Evolutionary conservation across 148 eudicot genomes (phyloP).

Genomic region (Camellia granthamiana): DNA sequence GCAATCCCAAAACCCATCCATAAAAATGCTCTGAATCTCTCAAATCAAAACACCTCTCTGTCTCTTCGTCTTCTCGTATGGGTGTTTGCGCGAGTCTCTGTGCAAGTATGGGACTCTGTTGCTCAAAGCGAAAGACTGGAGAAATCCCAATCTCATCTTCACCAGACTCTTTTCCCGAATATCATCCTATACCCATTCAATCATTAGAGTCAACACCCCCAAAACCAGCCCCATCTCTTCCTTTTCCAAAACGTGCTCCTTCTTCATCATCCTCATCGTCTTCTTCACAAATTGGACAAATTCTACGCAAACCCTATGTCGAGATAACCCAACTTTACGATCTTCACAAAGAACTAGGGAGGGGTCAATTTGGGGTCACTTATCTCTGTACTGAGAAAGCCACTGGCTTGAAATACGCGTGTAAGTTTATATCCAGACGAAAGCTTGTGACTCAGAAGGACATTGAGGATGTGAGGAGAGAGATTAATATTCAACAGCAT

Average conservation of each 20-base stretch:
- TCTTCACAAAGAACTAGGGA: constrained; percentile 62
- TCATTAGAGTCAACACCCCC: constrained; percentile 21
- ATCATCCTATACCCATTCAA: constrained; percentile 6
- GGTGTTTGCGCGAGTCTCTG: neutral
- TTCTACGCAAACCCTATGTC: constrained; percentile 47
- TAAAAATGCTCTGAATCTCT: neutral
- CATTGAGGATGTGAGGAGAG: constrained; percentile 62
- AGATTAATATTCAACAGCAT: constrained; percentile 59
- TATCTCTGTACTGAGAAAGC: constrained; percentile 63
- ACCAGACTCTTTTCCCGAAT: constrained; percentile 16
- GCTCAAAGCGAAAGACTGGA: neutral
- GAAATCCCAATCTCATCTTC: constrained; percentile 48
- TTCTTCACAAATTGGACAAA: constrained; percentile 28
- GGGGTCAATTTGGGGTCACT: constrained; percentile 86
- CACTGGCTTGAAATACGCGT: constrained; percentile 55
- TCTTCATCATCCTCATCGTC: neutral
- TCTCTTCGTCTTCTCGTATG: constrained; percentile 9
- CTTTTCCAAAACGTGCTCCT: neutral
- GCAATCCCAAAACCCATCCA: neutral
- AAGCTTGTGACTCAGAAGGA: constrained; percentile 56
- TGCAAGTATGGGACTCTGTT: neutral
- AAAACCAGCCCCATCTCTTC: neutral
- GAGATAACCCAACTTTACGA: constrained; percentile 51
- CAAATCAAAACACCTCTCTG: neutral
- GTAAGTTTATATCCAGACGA: constrained; percentile 67